phyloP scores from a whole-genome alignment of 2,329 filamentous ascomycete genomes.

The Penicillium sp. region DNA sequence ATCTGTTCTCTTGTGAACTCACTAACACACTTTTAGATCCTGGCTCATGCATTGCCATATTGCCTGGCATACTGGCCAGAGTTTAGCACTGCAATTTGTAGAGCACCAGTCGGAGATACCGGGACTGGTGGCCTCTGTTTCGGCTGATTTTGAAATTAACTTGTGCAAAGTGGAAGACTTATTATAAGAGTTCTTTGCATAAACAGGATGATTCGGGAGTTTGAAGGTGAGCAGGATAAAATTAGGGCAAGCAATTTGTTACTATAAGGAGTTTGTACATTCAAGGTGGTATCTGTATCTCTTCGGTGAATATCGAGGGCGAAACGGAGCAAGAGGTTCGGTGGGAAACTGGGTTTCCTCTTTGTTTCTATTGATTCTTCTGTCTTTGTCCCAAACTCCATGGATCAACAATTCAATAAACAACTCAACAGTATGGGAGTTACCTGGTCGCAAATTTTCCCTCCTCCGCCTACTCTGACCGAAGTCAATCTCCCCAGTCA shows the following conservation, averaged over 20 bases:
- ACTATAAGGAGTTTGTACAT: neutral
- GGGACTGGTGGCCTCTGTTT: neutral
- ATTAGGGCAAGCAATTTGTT: neutral
- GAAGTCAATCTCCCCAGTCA: constrained; percentile 21
- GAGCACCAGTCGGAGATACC: neutral
- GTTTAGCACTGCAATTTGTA: neutral
- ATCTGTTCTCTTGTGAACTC: neutral
- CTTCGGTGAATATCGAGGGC: neutral
- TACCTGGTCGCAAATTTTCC: constrained; percentile 22
- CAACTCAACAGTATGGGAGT: constrained; percentile 9
- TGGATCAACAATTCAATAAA: neutral
- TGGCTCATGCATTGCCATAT: neutral
- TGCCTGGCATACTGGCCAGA: neutral
- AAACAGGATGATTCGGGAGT: neutral
- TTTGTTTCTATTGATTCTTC: neutral
- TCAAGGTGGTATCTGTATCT: neutral
- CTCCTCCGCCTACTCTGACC: constrained; percentile 19
- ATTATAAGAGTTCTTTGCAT: neutral
- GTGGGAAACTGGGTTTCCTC: neutral
- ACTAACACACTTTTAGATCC: neutral
- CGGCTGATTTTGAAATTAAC: neutral
- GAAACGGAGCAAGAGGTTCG: neutral
- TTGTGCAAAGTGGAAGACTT: neutral
- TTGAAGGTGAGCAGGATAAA: too few species aligned
- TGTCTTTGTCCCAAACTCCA: neutral